These are phyloP conservation scores for Quercus lobata DNA, from an alignment of 331 rosid genomes.

Conservation along the genomic window DNA sequence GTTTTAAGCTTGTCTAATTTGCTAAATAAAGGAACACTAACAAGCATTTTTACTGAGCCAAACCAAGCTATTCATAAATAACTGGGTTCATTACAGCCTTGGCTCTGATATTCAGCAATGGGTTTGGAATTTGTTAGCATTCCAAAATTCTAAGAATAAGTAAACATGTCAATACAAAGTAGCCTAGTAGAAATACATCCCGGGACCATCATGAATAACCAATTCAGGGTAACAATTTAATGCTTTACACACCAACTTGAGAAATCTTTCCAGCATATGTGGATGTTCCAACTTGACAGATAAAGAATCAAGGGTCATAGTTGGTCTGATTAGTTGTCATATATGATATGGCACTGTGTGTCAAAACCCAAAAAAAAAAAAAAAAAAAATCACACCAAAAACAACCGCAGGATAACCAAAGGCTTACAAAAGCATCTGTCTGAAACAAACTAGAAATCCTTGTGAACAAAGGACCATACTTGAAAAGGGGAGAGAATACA, in stretches of 20 bases:
- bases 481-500: background rate
- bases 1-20: too few species aligned
- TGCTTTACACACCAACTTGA: background rate
- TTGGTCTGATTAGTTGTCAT: background rate
- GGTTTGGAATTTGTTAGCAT: background rate
- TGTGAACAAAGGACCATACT: background rate
- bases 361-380: background rate
- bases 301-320: background rate
- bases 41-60: too few species aligned
- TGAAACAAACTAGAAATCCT: background rate
- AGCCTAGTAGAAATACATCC: background rate
- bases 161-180: background rate
- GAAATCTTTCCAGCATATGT: background rate
- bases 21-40: too few species aligned
- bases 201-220: background rate
- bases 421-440: background rate
- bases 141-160: background rate
- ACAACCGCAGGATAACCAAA: background rate
- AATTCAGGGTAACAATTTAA: background rate
- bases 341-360: background rate
- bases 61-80: too few species aligned
- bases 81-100: too few species aligned
- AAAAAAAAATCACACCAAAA: background rate
- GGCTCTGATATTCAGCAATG: background rate
- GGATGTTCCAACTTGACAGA: background rate